These are phyloP conservation scores for Shiraia sp. DNA, from an alignment of 2,329 filamentous ascomycete genomes.

Conservation along the genomic window DNA sequence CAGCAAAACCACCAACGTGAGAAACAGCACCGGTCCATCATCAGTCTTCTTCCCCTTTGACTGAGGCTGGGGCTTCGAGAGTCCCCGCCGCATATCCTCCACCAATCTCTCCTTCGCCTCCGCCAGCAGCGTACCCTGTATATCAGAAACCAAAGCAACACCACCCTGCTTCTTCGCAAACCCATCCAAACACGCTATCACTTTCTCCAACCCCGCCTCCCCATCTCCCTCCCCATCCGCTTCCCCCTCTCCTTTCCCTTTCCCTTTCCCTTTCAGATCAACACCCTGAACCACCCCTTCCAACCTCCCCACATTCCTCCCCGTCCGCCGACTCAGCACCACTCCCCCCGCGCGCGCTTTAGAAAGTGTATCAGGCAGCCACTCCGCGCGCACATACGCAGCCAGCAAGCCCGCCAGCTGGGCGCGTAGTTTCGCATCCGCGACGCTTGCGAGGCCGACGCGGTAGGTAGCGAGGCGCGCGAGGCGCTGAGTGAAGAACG, in stretches of 20 bases:
- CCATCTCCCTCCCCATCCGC: constrained; percentile 35
- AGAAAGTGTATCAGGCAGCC: constrained; percentile 35
- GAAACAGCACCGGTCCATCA: constrained; percentile 44
- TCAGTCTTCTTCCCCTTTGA: constrained; percentile 26
- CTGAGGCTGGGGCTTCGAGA: constrained; percentile 29
- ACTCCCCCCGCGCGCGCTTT: constrained; percentile 38
- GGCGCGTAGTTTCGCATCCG: constrained; percentile 36
- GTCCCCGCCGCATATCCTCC: constrained; percentile 36
- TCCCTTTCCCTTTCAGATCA: no score
- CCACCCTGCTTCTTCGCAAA: constrained; percentile 3
- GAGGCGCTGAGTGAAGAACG: constrained; percentile 40
- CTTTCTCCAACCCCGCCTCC: constrained; percentile 16
- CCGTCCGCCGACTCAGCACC: constrained; percentile 33
- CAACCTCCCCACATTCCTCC: constrained; percentile 36
- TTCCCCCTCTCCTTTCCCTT: no score
- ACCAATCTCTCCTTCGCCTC: constrained; percentile 31
- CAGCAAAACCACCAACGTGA: constrained; percentile 41
- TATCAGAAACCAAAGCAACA: no score
- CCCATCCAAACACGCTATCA: no score
- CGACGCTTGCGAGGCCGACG: constrained; percentile 23
- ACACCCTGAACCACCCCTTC: no score
- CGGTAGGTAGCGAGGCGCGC: constrained; percentile 31
- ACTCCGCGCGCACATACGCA: constrained; percentile 35
- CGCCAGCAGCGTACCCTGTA: no score
- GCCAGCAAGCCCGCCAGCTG: constrained; percentile 40